phyloP scores from a whole-genome alignment of 1,139 yeast genomes.

The Arxiozyma slooffiae region DNA sequence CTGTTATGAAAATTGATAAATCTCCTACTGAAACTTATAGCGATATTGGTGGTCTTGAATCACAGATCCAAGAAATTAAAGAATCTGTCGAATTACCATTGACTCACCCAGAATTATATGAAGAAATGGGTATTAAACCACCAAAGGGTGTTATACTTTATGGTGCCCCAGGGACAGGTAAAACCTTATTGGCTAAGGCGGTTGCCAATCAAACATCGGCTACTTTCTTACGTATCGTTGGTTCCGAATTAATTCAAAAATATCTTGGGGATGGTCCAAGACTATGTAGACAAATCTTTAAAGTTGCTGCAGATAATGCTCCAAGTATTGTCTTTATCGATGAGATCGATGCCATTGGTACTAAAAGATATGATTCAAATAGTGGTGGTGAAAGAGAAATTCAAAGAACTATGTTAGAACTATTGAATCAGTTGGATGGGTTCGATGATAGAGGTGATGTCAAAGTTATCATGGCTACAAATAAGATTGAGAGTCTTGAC shows the following conservation, averaged over 20 bases:
- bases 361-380: constrained; percentile 90
- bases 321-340: constrained; percentile 97
- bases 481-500: constrained; percentile 87
- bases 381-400: constrained; percentile 98
- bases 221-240: constrained; percentile 90
- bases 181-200: constrained; percentile 92
- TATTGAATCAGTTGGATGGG: constrained; percentile 93
- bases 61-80: constrained; percentile 94
- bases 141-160: constrained; percentile 97
- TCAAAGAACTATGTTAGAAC: constrained; percentile 96
- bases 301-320: constrained; percentile 93
- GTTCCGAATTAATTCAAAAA: constrained; percentile 93
- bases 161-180: constrained; percentile 99
- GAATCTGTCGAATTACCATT: constrained; percentile 96
- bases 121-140: constrained; percentile 98
- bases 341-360: constrained; percentile 98
- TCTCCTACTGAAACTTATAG: constrained; percentile 96
- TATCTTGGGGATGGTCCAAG: constrained; percentile 98
- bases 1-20: constrained; percentile 94
- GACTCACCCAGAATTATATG: constrained; percentile 95
- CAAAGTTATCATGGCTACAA: constrained; percentile 98
- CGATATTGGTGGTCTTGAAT: constrained; percentile 94
- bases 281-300: constrained; percentile 87
- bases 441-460: constrained; percentile 98
- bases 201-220: constrained; percentile 98